Evolutionary conservation across 2,329 filamentous ascomycete species (phyloP).

Genomic region (Davidsoniella eucalypti): DNA sequence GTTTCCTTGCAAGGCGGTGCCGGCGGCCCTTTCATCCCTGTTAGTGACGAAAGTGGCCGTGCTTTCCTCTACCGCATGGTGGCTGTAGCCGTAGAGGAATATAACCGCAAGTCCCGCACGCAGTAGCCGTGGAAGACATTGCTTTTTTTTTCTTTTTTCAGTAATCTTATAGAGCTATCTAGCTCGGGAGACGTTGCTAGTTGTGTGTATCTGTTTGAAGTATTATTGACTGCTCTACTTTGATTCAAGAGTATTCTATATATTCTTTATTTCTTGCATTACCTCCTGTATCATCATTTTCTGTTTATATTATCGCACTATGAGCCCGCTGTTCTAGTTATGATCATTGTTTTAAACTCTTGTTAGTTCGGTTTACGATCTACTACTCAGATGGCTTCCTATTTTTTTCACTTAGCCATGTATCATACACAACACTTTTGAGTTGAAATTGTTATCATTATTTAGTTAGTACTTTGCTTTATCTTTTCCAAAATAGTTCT

Average conservation of each 20-base stretch:
- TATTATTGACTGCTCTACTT: not conserved
- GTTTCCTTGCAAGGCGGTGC: conserved; percentile 76
- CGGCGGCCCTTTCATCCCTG: conserved; percentile 87
- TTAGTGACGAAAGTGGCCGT: conserved; percentile 66
- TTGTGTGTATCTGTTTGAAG: not conserved
- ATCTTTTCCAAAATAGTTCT: no score
- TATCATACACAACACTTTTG: no score
- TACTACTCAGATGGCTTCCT: no score
- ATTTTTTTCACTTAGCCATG: no score
- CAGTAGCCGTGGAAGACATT: not conserved
- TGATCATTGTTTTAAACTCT: no score
- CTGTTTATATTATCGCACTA: not conserved
- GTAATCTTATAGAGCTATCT: no score
- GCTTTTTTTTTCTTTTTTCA: no score
- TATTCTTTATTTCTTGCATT: not conserved
- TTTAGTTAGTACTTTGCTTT: no score
- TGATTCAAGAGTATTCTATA: not conserved
- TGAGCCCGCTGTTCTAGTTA: no score
- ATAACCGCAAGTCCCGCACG: conserved; percentile 41
- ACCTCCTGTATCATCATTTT: not conserved
- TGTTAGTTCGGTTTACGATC: no score
- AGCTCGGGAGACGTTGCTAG: not conserved
- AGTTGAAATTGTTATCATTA: no score
- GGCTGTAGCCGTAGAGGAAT: conserved; percentile 49
- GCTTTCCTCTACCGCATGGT: conserved; percentile 50